phyloP scores from a whole-genome alignment of 2,329 filamentous ascomycete species.

The Claviceps capensis region DNA sequence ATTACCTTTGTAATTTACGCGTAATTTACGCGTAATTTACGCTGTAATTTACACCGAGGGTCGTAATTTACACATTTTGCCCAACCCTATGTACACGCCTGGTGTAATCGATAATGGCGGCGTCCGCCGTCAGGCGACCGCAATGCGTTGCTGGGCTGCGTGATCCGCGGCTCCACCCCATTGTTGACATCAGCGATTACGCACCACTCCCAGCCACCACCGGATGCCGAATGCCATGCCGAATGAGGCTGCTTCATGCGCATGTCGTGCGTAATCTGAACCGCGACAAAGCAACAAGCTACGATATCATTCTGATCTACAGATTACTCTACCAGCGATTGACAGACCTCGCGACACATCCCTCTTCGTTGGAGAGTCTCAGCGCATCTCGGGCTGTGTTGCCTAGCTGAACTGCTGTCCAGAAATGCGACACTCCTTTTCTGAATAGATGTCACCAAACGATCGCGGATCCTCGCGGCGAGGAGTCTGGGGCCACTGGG shows the following conservation, averaged over 20 bases:
- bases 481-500: slow-evolving; percentile 67
- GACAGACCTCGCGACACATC: background rate
- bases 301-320: background rate
- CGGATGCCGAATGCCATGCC: background rate
- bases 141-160: slow-evolving; percentile 7
- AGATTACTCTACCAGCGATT: background rate
- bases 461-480: slow-evolving; percentile 42
- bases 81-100: accelerated
- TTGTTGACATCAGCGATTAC: slow-evolving; percentile 8
- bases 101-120: background rate
- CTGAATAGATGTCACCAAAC: slow-evolving; percentile 42
- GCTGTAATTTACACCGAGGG: too few species aligned
- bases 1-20: too few species aligned
- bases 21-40: too few species aligned
- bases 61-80: too few species aligned
- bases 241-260: background rate
- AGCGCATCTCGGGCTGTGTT: background rate
- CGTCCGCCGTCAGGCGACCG: background rate
- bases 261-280: background rate
- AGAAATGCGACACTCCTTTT: slow-evolving; percentile 21
- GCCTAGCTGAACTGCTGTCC: slow-evolving; percentile 7
- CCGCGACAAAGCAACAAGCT: background rate
- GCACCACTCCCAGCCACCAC: slow-evolving; percentile 1
- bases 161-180: slow-evolving; percentile 4
- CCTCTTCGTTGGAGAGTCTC: background rate